phyloP scores from a whole-genome alignment of 306 rosid genomes.

The Carpinus viminea region DNA sequence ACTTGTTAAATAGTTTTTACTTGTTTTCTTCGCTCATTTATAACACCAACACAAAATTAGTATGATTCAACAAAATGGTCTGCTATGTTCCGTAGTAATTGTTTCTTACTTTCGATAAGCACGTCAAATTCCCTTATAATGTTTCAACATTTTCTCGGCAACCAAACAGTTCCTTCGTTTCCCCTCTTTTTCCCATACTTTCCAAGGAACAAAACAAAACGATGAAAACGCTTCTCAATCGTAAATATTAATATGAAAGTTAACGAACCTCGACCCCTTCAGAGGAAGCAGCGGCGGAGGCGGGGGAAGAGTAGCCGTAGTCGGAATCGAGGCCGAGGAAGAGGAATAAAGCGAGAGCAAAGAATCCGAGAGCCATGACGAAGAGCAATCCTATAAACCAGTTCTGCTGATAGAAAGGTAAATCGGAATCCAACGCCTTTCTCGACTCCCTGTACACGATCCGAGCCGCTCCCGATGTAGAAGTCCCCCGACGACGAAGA shows the following conservation, averaged over 20 bases:
- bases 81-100: too few relatives aligned
- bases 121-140: not conserved
- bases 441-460: conserved; percentile 60
- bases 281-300: conserved; percentile 62
- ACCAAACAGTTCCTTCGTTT: not conserved
- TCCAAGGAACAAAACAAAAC: not conserved
- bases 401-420: conserved; percentile 84
- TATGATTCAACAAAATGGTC: too few relatives aligned
- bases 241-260: not conserved
- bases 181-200: not conserved
- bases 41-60: not conserved
- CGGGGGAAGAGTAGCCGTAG: conserved; percentile 41
- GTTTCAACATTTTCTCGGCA: not conserved
- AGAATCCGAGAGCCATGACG: conserved; percentile 80
- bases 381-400: conserved; percentile 87
- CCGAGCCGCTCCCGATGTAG: conserved; percentile 51
- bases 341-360: conserved; percentile 73
- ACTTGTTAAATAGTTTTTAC: not conserved
- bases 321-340: conserved; percentile 72
- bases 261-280: conserved; percentile 86
- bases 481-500: conserved; percentile 23
- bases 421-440: conserved; percentile 53
- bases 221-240: not conserved
- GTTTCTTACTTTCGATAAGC: not conserved
- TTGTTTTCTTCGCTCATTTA: not conserved